Evolutionary conservation across 768 basidiomycete genomes (phyloP).

Genomic region (Boletellus ananiceps): DNA sequence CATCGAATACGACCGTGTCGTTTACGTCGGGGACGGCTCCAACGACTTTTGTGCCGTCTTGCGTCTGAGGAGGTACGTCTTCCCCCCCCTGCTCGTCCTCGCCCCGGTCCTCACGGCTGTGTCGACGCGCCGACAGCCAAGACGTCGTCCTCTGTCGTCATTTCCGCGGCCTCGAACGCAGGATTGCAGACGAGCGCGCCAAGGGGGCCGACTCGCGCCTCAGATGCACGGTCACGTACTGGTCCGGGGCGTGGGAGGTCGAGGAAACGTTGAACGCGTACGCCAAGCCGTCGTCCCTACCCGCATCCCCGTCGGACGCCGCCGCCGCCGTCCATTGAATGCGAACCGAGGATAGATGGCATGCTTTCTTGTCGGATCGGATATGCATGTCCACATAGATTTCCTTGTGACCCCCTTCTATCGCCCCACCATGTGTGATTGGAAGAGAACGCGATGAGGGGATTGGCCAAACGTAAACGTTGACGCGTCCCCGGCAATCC

Average conservation of each 20-base stretch:
- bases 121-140: constrained; percentile 43
- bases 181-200: constrained; percentile 59
- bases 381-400: no score
- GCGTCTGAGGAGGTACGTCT: constrained; percentile 62
- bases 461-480: no score
- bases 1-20: constrained; percentile 65
- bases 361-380: no score
- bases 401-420: no score
- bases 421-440: no score
- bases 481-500: no score
- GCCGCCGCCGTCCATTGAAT: no score
- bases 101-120: neutral
- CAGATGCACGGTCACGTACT: constrained; percentile 70
- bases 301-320: no score
- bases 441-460: no score
- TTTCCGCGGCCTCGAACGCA: constrained; percentile 70
- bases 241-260: constrained; percentile 95
- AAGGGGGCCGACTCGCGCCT: constrained; percentile 55
- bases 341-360: no score
- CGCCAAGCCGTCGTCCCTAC: constrained; percentile 2
- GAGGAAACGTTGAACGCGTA: constrained; percentile 66
- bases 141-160: constrained; percentile 81
- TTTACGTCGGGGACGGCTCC: constrained; percentile 90
- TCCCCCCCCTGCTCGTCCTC: neutral
- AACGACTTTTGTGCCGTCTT: constrained; percentile 96